A percentile compares a stretch with the other conserved stretches of the same genome.
These are phyloP conservation scores for Triticum monococcum DNA, from an alignment of 176 grass and related monocot genomes.

Conservation along the genomic window DNA sequence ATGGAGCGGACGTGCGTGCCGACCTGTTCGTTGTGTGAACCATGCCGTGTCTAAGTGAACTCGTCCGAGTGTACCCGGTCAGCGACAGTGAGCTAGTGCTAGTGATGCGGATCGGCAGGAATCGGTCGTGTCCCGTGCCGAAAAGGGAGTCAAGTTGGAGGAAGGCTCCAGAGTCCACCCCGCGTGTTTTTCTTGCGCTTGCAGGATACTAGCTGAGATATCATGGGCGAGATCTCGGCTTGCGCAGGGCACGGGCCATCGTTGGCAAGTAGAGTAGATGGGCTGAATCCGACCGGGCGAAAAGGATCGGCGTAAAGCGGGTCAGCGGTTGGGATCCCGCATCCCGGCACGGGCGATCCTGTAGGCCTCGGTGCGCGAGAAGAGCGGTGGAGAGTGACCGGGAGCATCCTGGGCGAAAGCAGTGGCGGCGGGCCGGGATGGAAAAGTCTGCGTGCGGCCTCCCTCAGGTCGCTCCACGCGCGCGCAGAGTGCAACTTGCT, in stretches of 20 bases:
- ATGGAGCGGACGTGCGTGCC: neutral
- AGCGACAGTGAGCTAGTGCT: neutral
- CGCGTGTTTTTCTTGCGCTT: neutral
- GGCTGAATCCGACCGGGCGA: neutral
- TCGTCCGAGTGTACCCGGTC: neutral
- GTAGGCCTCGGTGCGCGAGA: too few relatives aligned
- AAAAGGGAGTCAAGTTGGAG: too few relatives aligned
- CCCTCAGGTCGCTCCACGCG: neutral
- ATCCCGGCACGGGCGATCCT: too few relatives aligned
- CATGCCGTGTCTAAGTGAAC: neutral
- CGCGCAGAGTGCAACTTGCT: neutral
- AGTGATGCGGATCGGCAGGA: neutral
- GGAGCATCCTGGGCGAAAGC: constrained; percentile 1
- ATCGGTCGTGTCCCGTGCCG: neutral
- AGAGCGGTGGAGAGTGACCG: neutral
- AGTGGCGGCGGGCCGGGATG: neutral
- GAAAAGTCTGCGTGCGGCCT: neutral
- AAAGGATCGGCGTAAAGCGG: neutral
- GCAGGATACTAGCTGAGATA: neutral
- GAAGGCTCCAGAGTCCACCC: neutral
- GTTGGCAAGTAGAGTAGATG: neutral
- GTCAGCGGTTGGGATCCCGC: neutral
- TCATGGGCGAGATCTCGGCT: neutral
- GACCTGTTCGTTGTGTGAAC: neutral
- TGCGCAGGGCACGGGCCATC: neutral